Percentiles rank a stretch among this genome's conserved stretches.
These are phyloP conservation scores for Moesziomyces antarcticus DNA, from an alignment of 1,284 basidiomycete genomes.

Conservation along the genomic window DNA sequence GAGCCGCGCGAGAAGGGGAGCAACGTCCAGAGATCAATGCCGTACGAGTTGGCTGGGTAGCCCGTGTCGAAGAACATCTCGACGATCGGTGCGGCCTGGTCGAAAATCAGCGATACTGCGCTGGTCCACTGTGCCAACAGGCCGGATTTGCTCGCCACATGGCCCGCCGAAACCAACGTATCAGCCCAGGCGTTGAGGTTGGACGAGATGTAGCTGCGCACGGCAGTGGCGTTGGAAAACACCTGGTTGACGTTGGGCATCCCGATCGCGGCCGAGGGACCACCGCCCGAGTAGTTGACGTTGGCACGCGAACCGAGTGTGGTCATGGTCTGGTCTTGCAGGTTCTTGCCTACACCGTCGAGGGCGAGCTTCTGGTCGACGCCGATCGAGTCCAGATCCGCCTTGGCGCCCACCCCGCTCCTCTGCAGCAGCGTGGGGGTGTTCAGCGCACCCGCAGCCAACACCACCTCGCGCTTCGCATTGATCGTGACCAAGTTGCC, in stretches of 20 bases:
- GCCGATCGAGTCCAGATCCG: slow-evolving; percentile 63
- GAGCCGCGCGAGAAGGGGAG: slow-evolving; percentile 55
- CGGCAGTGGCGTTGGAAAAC: slow-evolving; percentile 39
- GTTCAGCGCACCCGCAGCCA: slow-evolving; percentile 69
- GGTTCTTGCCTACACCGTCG: slow-evolving; percentile 67
- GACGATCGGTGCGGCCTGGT: slow-evolving; percentile 40
- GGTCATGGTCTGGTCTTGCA: slow-evolving; percentile 69
- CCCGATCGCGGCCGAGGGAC: slow-evolving; percentile 57
- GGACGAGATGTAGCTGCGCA: slow-evolving; percentile 45
- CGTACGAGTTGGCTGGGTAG: slow-evolving; percentile 49
- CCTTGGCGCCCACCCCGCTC: slow-evolving; percentile 68
- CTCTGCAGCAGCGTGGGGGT: slow-evolving; percentile 70
- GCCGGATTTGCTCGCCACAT: slow-evolving; percentile 35
- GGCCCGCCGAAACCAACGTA: slow-evolving; percentile 46
- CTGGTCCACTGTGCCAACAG: slow-evolving; percentile 50
- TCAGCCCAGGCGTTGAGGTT: slow-evolving; percentile 52
- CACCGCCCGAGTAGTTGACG: slow-evolving; percentile 50
- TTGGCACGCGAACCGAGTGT: slow-evolving; percentile 46
- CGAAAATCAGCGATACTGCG: slow-evolving; percentile 41
- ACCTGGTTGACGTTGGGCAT: slow-evolving; percentile 45
- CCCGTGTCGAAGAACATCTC: slow-evolving; percentile 62
- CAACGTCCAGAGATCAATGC: slow-evolving; percentile 61
- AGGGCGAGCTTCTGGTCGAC: slow-evolving; percentile 65
- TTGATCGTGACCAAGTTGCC: slow-evolving; percentile 49
- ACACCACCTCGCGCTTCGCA: slow-evolving; percentile 69